These are phyloP conservation scores for Pichia scutulata DNA, from an alignment of 805 yeast species.

Conservation along the genomic window DNA sequence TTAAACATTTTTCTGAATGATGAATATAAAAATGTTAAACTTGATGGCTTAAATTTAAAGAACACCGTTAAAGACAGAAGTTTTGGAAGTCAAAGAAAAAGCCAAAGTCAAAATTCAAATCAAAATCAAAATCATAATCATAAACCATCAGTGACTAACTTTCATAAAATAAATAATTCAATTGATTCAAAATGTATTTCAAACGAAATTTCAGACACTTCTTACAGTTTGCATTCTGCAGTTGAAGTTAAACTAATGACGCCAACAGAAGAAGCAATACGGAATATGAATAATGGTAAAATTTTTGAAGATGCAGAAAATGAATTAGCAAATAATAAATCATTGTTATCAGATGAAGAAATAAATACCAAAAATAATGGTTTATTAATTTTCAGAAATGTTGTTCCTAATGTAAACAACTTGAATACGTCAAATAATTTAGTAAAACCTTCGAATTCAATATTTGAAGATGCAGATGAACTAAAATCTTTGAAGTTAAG, in stretches of 20 bases:
- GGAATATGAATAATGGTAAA: constrained; percentile 12
- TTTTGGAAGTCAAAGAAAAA: background rate
- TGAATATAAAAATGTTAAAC: constrained; percentile 10
- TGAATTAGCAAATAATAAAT: constrained; percentile 5
- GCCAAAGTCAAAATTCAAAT: background rate
- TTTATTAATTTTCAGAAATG: constrained; percentile 24
- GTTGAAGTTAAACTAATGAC: constrained; percentile 22
- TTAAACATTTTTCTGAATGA: constrained; percentile 19
- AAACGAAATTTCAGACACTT: constrained; percentile 19
- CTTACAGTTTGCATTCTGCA: constrained; percentile 28
- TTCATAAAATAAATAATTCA: constrained; percentile 21
- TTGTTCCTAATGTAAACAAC: constrained; percentile 18
- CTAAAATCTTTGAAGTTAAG: background rate
- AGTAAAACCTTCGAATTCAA: constrained; percentile 8
- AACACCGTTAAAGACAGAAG: background rate
- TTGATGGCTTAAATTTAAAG: constrained; percentile 15
- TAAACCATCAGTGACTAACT: constrained; percentile 6
- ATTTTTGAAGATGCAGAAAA: constrained; percentile 27
- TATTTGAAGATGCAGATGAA: constrained; percentile 25
- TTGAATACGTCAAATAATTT: too few relatives aligned
- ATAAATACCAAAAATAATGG: background rate
- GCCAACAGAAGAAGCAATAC: constrained; percentile 18
- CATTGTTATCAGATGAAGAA: background rate
- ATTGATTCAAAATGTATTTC: constrained; percentile 17
- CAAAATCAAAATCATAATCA: background rate